A percentile compares a stretch with the other conserved stretches of the same genome.
Conservation (phyloP, 83 land plant genomes). For the Thuja plicata region DNA sequence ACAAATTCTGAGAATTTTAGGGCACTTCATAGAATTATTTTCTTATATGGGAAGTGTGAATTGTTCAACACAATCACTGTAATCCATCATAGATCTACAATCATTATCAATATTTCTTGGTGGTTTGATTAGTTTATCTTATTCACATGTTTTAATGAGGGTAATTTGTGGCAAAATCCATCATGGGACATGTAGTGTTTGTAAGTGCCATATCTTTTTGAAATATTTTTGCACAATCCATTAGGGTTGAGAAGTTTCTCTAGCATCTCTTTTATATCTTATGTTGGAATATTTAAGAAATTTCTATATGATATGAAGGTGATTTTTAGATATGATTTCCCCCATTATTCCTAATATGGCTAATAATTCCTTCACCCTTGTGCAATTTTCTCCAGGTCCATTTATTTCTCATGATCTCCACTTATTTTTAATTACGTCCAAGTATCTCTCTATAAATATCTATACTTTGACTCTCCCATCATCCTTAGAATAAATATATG, state of each 20-base stretch:
- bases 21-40: no score
- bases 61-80: not conserved
- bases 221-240: not conserved
- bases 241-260: not conserved
- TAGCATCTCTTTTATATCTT: not conserved
- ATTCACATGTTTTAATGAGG: slow-evolving; percentile 36
- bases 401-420: not conserved
- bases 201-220: not conserved
- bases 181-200: slow-evolving; percentile 23
- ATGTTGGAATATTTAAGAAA: not conserved
- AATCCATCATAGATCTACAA: not conserved
- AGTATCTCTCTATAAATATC: no score
- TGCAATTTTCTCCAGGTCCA: not conserved
- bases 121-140: not conserved
- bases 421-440: not conserved
- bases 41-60: not conserved
- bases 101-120: not conserved
- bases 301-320: not conserved
- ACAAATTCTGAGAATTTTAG: not conserved
- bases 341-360: not conserved
- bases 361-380: no score
- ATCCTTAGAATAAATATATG: no score
- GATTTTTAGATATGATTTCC: not conserved
- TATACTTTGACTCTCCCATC: no score
- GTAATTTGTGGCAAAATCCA: slow-evolving; percentile 79